Evolutionary conservation across 2,329 filamentous ascomycete species (phyloP).

Genomic region (Pseudogymnoascus sp.): DNA sequence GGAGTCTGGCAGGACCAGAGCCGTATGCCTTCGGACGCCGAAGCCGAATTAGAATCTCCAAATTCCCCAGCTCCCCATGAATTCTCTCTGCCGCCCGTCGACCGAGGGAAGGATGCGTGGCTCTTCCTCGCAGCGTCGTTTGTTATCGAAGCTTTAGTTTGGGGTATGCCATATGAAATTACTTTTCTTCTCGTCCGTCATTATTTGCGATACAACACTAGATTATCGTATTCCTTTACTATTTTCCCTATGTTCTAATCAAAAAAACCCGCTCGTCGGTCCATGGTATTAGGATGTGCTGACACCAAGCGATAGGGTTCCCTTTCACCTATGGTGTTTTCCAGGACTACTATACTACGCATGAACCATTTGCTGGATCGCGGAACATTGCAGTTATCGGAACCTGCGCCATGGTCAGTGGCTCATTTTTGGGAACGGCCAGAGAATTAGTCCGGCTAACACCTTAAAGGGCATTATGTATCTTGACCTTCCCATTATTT

Average conservation of each 20-base stretch:
- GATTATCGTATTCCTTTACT: conserved; percentile 42
- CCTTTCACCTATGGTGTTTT: conserved; percentile 63
- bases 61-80: neutral
- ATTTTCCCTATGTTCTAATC: conserved; percentile 60
- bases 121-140: conserved; percentile 42
- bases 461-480: conserved; percentile 45
- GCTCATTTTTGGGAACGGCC: conserved; percentile 40
- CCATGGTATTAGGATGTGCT: neutral
- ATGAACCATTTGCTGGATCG: conserved; percentile 47
- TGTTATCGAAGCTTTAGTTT: conserved; percentile 44
- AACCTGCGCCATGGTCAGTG: conserved; percentile 33
- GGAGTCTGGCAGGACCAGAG: conserved; percentile 1
- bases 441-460: neutral
- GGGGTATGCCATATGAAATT: conserved; percentile 33
- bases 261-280: conserved; percentile 39
- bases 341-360: conserved; percentile 57
- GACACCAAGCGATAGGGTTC: conserved; percentile 41
- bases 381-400: conserved; percentile 54
- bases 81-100: conserved; percentile 28
- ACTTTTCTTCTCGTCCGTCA: neutral
- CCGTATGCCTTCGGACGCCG: neutral
- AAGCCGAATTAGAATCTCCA: neutral
- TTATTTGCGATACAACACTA: neutral
- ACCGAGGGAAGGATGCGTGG: conserved; percentile 32
- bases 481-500: conserved; percentile 41